These are phyloP conservation scores for Apophysomyces sp. DNA, from an alignment of 371 early-diverging fungal genomes.

Conservation along the genomic window DNA sequence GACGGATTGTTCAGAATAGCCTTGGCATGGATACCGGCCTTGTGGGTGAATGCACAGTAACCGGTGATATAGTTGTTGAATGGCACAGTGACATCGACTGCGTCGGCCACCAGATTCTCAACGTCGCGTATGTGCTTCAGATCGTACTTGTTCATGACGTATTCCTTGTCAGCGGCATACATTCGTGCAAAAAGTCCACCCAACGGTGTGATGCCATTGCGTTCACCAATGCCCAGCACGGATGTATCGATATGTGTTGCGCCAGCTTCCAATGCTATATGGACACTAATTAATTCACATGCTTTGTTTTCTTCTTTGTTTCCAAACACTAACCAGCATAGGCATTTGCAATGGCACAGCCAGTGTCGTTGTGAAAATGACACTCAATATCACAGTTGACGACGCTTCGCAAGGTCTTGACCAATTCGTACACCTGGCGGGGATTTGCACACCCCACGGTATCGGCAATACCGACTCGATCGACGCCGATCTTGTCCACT, in stretches of 20 bases:
- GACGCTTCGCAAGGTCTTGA: conserved; percentile 86
- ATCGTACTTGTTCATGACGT: conserved; percentile 87
- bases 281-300: not conserved
- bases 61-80: conserved; percentile 98
- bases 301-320: not conserved
- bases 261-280: conserved; percentile 84
- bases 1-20: conserved; percentile 95
- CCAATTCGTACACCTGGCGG: conserved; percentile 93
- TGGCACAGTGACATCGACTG: conserved; percentile 91
- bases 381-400: conserved; percentile 96
- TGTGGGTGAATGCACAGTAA: conserved; percentile 95
- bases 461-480: conserved; percentile 97
- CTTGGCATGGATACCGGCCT: conserved; percentile 98
- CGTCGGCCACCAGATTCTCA: conserved; percentile 92
- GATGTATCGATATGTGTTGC: conserved; percentile 97
- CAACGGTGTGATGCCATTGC: conserved; percentile 94
- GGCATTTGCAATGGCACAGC: conserved; percentile 95
- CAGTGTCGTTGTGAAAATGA: conserved; percentile 97
- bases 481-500: conserved; percentile 94
- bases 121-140: conserved; percentile 86
- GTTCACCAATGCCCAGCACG: conserved; percentile 94
- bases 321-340: conserved; percentile 55
- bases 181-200: conserved; percentile 91
- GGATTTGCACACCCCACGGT: conserved; percentile 97
- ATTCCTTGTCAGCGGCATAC: conserved; percentile 89